Evolutionary conservation across 352 stramenopile species (phyloP).

Genomic region (Phytophthora foliorum): DNA sequence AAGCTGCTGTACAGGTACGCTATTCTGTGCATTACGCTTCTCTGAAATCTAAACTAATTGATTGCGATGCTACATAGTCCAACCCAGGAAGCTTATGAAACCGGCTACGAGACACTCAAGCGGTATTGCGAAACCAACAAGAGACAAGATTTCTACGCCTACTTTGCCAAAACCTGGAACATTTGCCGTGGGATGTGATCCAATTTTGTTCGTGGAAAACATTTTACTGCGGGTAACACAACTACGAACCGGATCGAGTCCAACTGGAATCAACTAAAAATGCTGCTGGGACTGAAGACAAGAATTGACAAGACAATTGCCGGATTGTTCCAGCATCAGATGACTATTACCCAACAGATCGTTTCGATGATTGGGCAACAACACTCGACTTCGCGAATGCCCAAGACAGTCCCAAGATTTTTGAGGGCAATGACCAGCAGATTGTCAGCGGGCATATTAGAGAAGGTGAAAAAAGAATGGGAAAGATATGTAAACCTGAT

Average conservation of each 20-base stretch:
- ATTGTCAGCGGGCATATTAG: background rate
- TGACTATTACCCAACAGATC: constrained; percentile 15
- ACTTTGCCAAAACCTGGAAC: constrained; percentile 27
- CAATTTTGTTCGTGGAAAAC: constrained; percentile 9
- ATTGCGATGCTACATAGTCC: background rate
- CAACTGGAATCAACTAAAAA: constrained; percentile 34
- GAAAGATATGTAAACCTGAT: too few species aligned
- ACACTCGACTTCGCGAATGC: background rate
- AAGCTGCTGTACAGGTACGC: constrained; percentile 18
- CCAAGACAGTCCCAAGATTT: background rate
- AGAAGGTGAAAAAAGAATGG: constrained; percentile 21
- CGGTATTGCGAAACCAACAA: constrained; percentile 7
- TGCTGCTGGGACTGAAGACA: constrained; percentile 9
- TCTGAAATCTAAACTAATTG: background rate
- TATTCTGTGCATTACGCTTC: background rate
- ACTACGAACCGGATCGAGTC: constrained; percentile 31
- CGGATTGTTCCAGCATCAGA: constrained; percentile 22
- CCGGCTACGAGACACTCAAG: background rate
- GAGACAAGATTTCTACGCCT: background rate
- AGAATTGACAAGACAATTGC: constrained; percentile 25
- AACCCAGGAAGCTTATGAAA: constrained; percentile 14
- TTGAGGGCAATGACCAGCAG: background rate
- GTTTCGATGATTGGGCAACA: background rate
- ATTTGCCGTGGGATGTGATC: constrained; percentile 22
- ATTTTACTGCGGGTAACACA: constrained; percentile 24